Evolutionary conservation across 805 yeast genomes (phyloP).

Genomic region (Hanseniaspora meyeri): DNA sequence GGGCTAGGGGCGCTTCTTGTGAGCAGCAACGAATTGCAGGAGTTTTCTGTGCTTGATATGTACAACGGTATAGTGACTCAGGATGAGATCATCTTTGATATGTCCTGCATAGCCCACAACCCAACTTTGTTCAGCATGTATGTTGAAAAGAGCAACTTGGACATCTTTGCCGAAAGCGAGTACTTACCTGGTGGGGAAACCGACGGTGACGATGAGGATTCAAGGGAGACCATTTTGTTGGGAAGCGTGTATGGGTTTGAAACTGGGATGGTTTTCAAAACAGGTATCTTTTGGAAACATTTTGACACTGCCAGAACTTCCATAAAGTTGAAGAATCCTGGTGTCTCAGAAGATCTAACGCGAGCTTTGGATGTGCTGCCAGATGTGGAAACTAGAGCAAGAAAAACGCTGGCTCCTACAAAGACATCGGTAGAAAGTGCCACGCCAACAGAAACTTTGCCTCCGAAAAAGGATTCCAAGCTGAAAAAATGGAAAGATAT

Average conservation of each 20-base stretch:
- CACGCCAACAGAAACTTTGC: not conserved
- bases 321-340: constrained; percentile 57
- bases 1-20: constrained; percentile 75
- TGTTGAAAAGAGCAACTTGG: constrained; percentile 57
- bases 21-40: constrained; percentile 68
- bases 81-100: constrained; percentile 72
- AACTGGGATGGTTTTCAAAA: constrained; percentile 59
- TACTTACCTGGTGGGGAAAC: constrained; percentile 14
- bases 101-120: constrained; percentile 67
- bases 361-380: not conserved
- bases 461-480: constrained; percentile 13
- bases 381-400: not conserved
- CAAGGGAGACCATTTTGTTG: constrained; percentile 54
- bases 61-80: constrained; percentile 64
- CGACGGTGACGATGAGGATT: constrained; percentile 18
- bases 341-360: constrained; percentile 17
- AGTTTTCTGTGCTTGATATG: constrained; percentile 48
- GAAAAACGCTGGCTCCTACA: not conserved
- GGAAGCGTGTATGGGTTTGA: constrained; percentile 61
- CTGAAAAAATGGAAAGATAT: constrained; percentile 58
- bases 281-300: constrained; percentile 61
- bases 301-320: constrained; percentile 51
- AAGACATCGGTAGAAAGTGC: not conserved
- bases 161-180: constrained; percentile 57
- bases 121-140: constrained; percentile 70